phyloP scores from a whole-genome alignment of 2,329 filamentous ascomycete genomes.

The Daldinia eschscholtzii region DNA sequence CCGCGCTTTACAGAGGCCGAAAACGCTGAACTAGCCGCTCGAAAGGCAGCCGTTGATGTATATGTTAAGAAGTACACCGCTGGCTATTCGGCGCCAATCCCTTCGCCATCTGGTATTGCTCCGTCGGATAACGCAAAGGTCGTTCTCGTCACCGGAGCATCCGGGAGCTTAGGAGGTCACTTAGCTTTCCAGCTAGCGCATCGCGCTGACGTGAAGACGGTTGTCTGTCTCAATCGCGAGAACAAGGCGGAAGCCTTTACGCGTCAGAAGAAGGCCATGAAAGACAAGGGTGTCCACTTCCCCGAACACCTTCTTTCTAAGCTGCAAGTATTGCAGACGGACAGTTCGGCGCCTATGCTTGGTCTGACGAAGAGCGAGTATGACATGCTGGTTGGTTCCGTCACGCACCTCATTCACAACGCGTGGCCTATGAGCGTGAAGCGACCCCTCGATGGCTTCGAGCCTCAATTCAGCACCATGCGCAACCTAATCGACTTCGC shows the following conservation, averaged over 20 bases:
- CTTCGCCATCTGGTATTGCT: slow-evolving; percentile 45
- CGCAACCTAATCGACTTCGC: slow-evolving; percentile 62
- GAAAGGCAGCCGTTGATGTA: slow-evolving; percentile 31
- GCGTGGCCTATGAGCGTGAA: slow-evolving; percentile 64
- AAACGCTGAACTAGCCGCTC: slow-evolving; percentile 14
- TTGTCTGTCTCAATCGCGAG: slow-evolving; percentile 62
- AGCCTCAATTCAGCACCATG: slow-evolving; percentile 60
- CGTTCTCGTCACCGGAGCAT: slow-evolving; percentile 57
- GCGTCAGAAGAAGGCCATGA: slow-evolving; percentile 39
- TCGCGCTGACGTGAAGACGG: slow-evolving; percentile 46
- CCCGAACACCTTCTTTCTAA: slow-evolving; percentile 48
- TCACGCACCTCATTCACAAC: slow-evolving; percentile 65
- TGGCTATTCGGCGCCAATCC: slow-evolving; percentile 12
- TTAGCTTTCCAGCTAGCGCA: slow-evolving; percentile 51
- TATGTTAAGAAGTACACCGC: slow-evolving; percentile 31
- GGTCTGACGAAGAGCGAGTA: slow-evolving; percentile 59
- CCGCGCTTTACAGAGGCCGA: slow-evolving; percentile 10
- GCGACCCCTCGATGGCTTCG: slow-evolving; percentile 55
- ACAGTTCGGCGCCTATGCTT: slow-evolving; percentile 56
- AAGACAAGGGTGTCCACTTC: slow-evolving; percentile 28
- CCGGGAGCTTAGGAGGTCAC: slow-evolving; percentile 57
- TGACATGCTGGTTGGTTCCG: slow-evolving; percentile 50
- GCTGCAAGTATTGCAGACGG: slow-evolving; percentile 55
- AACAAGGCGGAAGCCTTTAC: slow-evolving; percentile 35
- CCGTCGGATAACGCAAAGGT: slow-evolving; percentile 45